Percentiles rank a stretch among this genome's conserved stretches.
Conservation (phyloP, 495 filamentous ascomycete genomes). For the Podospora sp. region DNA sequence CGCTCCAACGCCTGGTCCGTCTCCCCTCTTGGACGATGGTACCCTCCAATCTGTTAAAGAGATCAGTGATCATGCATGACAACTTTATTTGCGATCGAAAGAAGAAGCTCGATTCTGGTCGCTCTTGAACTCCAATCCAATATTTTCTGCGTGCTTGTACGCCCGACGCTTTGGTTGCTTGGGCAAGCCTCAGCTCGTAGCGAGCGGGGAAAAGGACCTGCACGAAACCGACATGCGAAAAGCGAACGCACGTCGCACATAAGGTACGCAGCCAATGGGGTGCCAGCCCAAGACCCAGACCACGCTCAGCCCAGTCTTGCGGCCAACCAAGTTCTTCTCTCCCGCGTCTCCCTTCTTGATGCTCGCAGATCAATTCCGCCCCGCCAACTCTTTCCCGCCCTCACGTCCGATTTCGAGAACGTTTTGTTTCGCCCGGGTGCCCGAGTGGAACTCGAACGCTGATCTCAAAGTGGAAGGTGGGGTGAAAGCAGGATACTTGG, state of each 20-base stretch:
- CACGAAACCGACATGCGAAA: background rate
- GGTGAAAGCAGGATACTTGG: background rate
- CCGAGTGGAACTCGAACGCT: background rate
- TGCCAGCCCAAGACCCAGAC: slow-evolving; percentile 2
- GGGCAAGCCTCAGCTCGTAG: background rate
- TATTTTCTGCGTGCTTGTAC: background rate
- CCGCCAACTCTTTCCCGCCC: background rate
- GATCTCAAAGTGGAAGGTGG: background rate
- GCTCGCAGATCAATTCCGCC: slow-evolving; percentile 18
- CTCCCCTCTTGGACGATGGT: slow-evolving; percentile 20
- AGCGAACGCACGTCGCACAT: slow-evolving; percentile 6
- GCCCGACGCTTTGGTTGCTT: background rate
- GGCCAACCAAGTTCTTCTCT: background rate
- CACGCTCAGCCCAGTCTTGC: background rate
- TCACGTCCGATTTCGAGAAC: slow-evolving; percentile 8
- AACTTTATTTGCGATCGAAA: slow-evolving; percentile 15
- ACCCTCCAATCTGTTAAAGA: slow-evolving; percentile 26
- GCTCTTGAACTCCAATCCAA: background rate
- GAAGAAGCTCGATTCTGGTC: background rate
- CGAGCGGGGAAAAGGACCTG: slow-evolving; percentile 3
- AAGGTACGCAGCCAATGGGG: slow-evolving; percentile 19
- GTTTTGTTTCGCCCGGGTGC: background rate
- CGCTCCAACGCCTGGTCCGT: slow-evolving; percentile 18
- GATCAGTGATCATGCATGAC: slow-evolving; percentile 13
- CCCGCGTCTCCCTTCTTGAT: background rate